Conservation (phyloP, 805 yeast species). For the Suhomyces faveliae region DNA sequence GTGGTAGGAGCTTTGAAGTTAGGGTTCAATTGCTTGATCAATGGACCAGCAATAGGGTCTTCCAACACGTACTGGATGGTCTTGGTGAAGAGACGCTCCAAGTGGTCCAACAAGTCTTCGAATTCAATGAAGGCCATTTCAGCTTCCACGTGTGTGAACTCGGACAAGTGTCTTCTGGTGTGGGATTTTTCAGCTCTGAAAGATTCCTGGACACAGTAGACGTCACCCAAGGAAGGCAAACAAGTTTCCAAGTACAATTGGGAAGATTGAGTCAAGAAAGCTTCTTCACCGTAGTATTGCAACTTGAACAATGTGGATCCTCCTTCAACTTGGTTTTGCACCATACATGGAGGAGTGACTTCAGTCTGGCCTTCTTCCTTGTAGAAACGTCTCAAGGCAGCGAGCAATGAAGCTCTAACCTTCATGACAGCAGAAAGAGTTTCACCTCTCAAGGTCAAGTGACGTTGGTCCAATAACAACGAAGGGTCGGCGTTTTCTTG, state of each 20-base stretch:
- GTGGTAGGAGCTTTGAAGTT: conserved; percentile 73
- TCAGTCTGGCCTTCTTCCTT: conserved; percentile 74
- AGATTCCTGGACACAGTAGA: conserved; percentile 95
- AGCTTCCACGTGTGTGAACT: conserved; percentile 95
- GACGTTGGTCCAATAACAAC: conserved; percentile 89
- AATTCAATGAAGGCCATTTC: conserved; percentile 87
- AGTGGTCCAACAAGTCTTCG: conserved; percentile 81
- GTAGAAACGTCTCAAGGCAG: conserved; percentile 73
- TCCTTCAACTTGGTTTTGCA: conserved; percentile 99
- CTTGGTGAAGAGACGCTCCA: conserved; percentile 73
- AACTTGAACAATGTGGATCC: conserved; percentile 93
- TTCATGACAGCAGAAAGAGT: conserved; percentile 88
- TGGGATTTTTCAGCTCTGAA: conserved; percentile 99
- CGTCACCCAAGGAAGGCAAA: conserved; percentile 95
- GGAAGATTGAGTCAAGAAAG: conserved; percentile 93
- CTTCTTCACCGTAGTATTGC: conserved; percentile 96
- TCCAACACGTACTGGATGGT: conserved; percentile 73
- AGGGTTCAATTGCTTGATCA: conserved; percentile 91
- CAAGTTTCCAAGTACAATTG: conserved; percentile 96
- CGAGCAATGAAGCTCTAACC: conserved; percentile 81
- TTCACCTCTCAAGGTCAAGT: conserved; percentile 95
- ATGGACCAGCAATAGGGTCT: conserved; percentile 91
- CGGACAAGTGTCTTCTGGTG: conserved; percentile 96
- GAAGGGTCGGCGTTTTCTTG: conserved; percentile 95
- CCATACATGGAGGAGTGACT: conserved; percentile 99